Evolutionary conservation across 2,329 filamentous ascomycete genomes (phyloP), one percentile per base, ranked within the genome.

Genomic region (Sporothrix schenckii): DNA sequence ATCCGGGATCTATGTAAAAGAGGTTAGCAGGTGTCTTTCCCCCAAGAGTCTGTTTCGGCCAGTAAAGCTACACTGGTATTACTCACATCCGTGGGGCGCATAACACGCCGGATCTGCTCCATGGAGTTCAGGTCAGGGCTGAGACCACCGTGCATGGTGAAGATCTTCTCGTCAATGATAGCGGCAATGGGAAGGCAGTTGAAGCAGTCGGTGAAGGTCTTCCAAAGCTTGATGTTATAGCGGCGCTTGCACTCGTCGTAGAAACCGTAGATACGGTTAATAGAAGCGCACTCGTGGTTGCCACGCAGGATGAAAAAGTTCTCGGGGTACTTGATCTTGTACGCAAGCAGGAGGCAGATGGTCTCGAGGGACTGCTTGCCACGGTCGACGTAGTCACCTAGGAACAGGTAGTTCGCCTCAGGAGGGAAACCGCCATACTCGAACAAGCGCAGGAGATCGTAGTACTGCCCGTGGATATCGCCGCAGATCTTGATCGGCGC

Each of bases 311-410:
- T 92, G 86, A 99, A 99, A 85, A 99, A 98, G 86, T 99, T 99
- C 84, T 99, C 95, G 65, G 95, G 95, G 81, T 97, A 98, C 85
- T 98, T 98, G 88, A 99, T 97, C 89, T 99, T 99, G 89, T 98
- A 99, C 73, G 93, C 93, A 67, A 99, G 88, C 70, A 99, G 87
- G 74, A 99, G 86, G 84, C 93, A 97, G 82, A 99, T 98, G 75
- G 95, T 98, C 86, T 99, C 95, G 69, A 99, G 90, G 50, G 94
- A 97, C 83, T 99, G 95, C 87, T 99, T 98, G 84, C 95, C 95
- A 85, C 95, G 91, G 81, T 99, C 95, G 77, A 99, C 95, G 79
- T 99, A 99, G 80, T 99, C 95, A 76, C 95, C 95, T 66, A 99
- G 91, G 87, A 99, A 99, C 77, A 99, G 92, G 83, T 98, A 99